Conservation (phyloP, 2,329 filamentous ascomycete genomes). For the Fusarium illudens region DNA sequence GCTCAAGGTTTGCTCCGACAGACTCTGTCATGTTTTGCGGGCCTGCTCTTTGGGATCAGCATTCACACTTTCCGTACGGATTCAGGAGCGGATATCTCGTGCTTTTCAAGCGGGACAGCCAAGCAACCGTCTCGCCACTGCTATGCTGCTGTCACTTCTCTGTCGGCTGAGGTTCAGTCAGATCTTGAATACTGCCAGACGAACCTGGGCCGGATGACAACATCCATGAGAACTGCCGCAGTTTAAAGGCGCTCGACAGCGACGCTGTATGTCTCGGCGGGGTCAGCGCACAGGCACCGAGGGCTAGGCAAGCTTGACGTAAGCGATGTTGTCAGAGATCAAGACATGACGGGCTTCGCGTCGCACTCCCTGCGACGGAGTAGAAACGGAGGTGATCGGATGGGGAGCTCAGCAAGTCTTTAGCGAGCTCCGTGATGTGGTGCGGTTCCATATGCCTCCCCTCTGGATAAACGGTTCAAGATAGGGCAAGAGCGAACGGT, state of each 20-base stretch:
- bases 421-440: conserved; percentile 13
- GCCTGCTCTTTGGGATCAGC: conserved; percentile 21
- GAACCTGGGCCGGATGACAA: neutral
- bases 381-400: conserved; percentile 12
- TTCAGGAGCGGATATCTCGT: neutral
- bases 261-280: conserved; percentile 4
- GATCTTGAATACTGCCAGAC: neutral
- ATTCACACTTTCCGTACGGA: conserved; percentile 8
- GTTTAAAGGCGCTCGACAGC: neutral
- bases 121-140: conserved; percentile 2
- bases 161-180: neutral
- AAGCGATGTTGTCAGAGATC: neutral
- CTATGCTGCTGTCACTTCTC: neutral
- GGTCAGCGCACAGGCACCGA: neutral
- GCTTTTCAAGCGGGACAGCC: neutral
- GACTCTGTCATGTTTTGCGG: conserved; percentile 10
- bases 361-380: conserved; percentile 13
- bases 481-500: conserved; percentile 27
- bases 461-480: conserved; percentile 22
- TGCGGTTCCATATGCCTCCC: conserved; percentile 27
- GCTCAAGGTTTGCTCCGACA: conserved; percentile 6
- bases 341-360: conserved; percentile 3
- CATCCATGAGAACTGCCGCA: neutral
- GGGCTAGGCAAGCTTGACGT: neutral
- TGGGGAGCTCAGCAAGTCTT: neutral